These are phyloP conservation scores for Phaseolus lunatus DNA, from an alignment of 306 rosid species.

Conservation along the genomic window DNA sequence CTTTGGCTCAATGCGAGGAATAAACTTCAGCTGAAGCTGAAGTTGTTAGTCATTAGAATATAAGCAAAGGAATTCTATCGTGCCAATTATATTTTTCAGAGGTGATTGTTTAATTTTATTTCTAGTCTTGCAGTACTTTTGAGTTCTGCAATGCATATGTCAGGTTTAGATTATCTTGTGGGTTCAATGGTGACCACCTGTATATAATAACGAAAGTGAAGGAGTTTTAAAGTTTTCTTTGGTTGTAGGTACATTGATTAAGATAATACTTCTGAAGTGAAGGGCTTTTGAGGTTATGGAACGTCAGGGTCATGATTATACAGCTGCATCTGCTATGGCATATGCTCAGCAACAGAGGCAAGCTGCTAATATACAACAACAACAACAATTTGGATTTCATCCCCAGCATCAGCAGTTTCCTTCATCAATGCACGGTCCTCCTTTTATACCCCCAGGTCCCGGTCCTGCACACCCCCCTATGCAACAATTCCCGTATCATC, in stretches of 20 bases:
- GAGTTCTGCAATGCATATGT: background rate
- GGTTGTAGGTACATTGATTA: conserved; percentile 23
- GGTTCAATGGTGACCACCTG: background rate
- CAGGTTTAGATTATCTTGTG: background rate
- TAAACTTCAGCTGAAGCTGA: background rate
- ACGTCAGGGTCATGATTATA: conserved; percentile 85
- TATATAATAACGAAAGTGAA: background rate
- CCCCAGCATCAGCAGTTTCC: conserved; percentile 91
- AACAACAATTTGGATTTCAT: conserved; percentile 83
- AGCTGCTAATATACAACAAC: conserved; percentile 65
- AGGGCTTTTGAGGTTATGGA: conserved; percentile 68
- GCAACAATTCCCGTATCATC: conserved; percentile 84
- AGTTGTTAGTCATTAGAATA: background rate
- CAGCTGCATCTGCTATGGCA: conserved; percentile 82
- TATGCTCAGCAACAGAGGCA: conserved; percentile 87
- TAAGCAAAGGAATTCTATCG: background rate
- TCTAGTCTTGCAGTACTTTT: background rate
- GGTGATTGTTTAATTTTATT: background rate
- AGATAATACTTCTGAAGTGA: conserved; percentile 4
- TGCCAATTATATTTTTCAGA: background rate
- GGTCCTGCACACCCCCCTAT: conserved; percentile 82
- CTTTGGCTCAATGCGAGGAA: background rate
- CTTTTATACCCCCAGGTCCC: conserved; percentile 82
- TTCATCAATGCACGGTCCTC: conserved; percentile 77
- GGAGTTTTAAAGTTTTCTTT: conserved; percentile 3